Evolutionary conservation across 805 yeast species (phyloP).

Genomic region (Yamadazyma insecticola): DNA sequence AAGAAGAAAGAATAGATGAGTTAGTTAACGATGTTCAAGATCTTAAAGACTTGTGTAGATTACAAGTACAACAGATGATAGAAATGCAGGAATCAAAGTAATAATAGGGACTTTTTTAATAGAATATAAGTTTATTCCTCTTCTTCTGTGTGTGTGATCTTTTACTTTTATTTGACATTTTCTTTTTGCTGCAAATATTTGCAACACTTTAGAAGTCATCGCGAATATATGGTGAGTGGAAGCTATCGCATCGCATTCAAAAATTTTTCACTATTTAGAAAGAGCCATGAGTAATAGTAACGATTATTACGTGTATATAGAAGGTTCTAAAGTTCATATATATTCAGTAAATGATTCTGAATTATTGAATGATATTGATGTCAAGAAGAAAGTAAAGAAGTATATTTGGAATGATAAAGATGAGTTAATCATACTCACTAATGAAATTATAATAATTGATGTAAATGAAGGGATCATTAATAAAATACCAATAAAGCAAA

Average conservation of each 20-base stretch:
- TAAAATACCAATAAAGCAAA: conserved; percentile 1
- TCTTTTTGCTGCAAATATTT: no score
- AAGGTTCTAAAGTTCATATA: no score
- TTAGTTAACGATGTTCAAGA: conserved; percentile 84
- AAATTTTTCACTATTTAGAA: no score
- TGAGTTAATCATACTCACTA: neutral
- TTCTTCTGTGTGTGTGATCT: no score
- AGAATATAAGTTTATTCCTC: no score
- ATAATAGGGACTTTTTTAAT: neutral
- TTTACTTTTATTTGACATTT: no score
- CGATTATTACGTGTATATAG: no score
- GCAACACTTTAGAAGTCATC: no score
- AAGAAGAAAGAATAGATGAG: conserved; percentile 81
- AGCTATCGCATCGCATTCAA: no score
- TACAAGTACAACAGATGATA: conserved; percentile 85
- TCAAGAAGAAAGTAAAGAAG: neutral
- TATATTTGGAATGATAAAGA: neutral
- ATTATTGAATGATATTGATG: neutral
- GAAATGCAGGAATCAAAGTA: conserved; percentile 42
- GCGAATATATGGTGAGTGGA: no score
- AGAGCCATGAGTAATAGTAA: no score
- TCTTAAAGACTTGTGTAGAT: conserved; percentile 74
- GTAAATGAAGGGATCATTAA: conserved; percentile 4
- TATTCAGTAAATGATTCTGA: no score
- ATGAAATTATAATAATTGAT: conserved; percentile 2